Percentiles rank a stretch among this genome's conserved stretches.
Evolutionary conservation across 2,329 filamentous ascomycete species (phyloP).

Genomic region (Pseudonectria foliicola): DNA sequence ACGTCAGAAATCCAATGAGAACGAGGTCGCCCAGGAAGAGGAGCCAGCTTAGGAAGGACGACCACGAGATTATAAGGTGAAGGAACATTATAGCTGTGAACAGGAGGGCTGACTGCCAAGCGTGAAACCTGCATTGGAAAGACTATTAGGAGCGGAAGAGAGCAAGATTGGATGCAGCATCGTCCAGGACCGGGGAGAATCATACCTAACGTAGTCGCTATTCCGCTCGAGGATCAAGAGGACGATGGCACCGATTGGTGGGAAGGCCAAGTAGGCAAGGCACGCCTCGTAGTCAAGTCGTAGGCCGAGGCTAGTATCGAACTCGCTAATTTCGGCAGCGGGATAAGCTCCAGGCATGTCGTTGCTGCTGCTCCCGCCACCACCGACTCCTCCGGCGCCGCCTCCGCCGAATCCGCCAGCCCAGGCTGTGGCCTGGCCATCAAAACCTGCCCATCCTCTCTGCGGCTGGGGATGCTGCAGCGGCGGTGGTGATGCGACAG

Average conservation of each 20-base stretch:
- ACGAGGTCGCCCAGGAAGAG: constrained; percentile 69
- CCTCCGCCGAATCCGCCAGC: constrained; percentile 11
- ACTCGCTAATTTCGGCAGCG: constrained; percentile 60
- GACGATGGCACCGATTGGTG: constrained; percentile 78
- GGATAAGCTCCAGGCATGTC: constrained; percentile 32
- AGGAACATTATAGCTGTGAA: constrained; percentile 70
- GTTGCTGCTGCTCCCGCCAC: constrained; percentile 15
- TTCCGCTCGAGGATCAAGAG: constrained; percentile 83
- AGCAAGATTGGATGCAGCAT: too few species aligned
- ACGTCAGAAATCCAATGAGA: constrained; percentile 68
- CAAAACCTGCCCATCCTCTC: constrained; percentile 41
- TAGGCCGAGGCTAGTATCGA: constrained; percentile 83
- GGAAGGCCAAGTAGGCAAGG: constrained; percentile 77
- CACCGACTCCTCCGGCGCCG: constrained; percentile 13
- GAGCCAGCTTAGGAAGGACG: constrained; percentile 73
- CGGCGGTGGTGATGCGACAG: constrained; percentile 34
- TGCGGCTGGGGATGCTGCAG: constrained; percentile 49
- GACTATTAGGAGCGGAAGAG: not conserved
- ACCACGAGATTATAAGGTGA: constrained; percentile 84
- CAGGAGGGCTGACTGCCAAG: constrained; percentile 84
- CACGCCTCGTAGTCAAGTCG: constrained; percentile 86
- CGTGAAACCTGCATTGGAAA: constrained; percentile 60
- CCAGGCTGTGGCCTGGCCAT: constrained; percentile 30
- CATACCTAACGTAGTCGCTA: constrained; percentile 90
- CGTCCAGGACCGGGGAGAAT: not conserved